phyloP scores from a whole-genome alignment of 2,329 filamentous ascomycete genomes.

The Diaporthe sp. region DNA sequence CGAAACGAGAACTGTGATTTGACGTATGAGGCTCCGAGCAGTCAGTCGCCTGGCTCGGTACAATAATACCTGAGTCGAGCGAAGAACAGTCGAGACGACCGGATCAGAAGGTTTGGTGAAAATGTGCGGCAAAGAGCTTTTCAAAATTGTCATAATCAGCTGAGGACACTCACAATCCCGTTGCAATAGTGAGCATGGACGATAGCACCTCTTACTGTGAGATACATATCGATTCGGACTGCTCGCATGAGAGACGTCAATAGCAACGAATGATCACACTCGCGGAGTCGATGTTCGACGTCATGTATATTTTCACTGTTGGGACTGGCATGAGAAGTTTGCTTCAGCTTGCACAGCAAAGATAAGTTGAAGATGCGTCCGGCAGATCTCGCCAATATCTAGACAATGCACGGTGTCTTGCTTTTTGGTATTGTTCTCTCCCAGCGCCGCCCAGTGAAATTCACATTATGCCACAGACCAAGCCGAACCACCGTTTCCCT shows the following conservation, averaged over 20 bases:
- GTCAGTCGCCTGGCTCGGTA: neutral
- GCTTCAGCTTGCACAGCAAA: neutral
- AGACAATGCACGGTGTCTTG: neutral
- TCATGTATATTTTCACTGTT: neutral
- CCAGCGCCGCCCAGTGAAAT: constrained; percentile 2
- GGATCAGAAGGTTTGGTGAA: neutral
- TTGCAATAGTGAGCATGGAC: neutral
- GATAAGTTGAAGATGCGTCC: neutral
- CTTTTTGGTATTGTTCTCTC: neutral
- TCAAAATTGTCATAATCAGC: neutral
- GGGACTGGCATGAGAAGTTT: neutral
- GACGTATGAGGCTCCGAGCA: neutral
- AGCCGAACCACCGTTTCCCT: neutral
- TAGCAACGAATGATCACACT: neutral
- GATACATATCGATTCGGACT: neutral
- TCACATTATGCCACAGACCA: neutral
- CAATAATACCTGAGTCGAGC: neutral
- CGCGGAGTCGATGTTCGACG: neutral
- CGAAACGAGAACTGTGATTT: neutral
- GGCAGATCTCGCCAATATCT: neutral
- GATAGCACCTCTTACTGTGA: neutral
- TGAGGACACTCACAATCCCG: neutral
- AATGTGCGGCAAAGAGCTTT: too few relatives aligned
- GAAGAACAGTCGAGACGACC: neutral
- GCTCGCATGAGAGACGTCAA: neutral